Percentiles rank a stretch among this genome's conserved stretches.
Evolutionary conservation across 305 asterid genomes (phyloP).

Genomic region (Rubia occidens): DNA sequence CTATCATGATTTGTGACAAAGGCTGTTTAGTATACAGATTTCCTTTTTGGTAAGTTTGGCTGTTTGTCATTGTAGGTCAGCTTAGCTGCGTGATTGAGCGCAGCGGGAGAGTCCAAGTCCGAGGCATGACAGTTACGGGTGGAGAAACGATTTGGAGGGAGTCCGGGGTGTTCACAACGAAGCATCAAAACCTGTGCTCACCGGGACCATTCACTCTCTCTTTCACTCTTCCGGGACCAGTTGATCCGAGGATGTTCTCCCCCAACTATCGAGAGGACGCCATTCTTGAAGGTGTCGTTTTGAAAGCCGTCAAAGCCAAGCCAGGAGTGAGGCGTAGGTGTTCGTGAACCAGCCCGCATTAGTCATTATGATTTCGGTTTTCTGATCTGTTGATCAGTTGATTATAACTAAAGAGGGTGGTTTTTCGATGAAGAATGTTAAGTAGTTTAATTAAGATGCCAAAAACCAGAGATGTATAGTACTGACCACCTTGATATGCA

Average conservation of each 20-base stretch:
- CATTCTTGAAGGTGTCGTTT: conserved; percentile 62
- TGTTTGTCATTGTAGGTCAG: conserved; percentile 39
- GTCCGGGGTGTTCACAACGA: conserved; percentile 62
- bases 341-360: too few relatives aligned
- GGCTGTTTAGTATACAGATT: neutral
- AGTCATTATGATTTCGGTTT: too few relatives aligned
- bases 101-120: conserved; percentile 54
- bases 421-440: too few relatives aligned
- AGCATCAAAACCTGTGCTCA: conserved; percentile 61
- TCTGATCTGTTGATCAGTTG: too few relatives aligned
- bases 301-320: conserved; percentile 20
- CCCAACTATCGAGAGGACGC: conserved; percentile 69
- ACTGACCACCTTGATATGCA: too few relatives aligned
- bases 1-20: neutral
- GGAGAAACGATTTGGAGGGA: conserved; percentile 36
- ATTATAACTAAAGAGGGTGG: too few relatives aligned
- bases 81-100: conserved; percentile 56
- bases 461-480: too few relatives aligned
- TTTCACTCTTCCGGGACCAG: conserved; percentile 76
- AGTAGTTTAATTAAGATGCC: too few relatives aligned
- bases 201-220: conserved; percentile 73
- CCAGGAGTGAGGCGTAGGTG: too few relatives aligned
- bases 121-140: conserved; percentile 68
- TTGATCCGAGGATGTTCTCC: conserved; percentile 61
- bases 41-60: neutral